A percentile compares a stretch with the other conserved stretches of the same genome.
These are phyloP conservation scores for Geotrichum australiense DNA, from an alignment of 1,139 yeast genomes.

Conservation along the genomic window DNA sequence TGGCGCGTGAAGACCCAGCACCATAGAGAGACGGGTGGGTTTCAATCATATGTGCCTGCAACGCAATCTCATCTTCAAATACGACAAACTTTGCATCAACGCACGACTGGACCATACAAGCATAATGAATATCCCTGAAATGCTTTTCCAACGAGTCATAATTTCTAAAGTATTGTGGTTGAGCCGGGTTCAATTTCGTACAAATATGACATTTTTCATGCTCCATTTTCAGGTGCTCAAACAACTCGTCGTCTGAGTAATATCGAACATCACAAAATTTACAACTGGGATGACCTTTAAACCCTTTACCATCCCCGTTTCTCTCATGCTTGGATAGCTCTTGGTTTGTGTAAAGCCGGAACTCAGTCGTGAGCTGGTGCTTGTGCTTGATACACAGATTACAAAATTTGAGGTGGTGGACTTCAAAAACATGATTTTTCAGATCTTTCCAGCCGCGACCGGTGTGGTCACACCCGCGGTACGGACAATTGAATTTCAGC, in stretches of 20 bases:
- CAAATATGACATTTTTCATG: constrained; percentile 92
- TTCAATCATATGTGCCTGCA: constrained; percentile 80
- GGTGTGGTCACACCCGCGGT: constrained; percentile 38
- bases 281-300: constrained; percentile 86
- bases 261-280: constrained; percentile 71
- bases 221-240: constrained; percentile 68
- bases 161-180: constrained; percentile 72
- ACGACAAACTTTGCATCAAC: constrained; percentile 88
- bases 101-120: constrained; percentile 77
- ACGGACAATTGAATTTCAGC: constrained; percentile 53
- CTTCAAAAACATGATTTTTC: constrained; percentile 55
- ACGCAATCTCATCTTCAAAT: constrained; percentile 76
- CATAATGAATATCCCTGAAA: constrained; percentile 64
- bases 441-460: constrained; percentile 47
- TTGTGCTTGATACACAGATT: constrained; percentile 68
- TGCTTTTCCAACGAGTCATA: constrained; percentile 70
- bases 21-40: constrained; percentile 61
- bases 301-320: constrained; percentile 64
- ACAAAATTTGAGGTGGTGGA: constrained; percentile 61
- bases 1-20: constrained; percentile 22
- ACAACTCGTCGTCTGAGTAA: constrained; percentile 84
- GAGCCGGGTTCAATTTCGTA: constrained; percentile 50
- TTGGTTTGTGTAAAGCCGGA: constrained; percentile 53
- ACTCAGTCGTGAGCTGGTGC: constrained; percentile 58
- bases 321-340: constrained; percentile 64